Conservation (phyloP, 805 yeast species). For the Candida silvicultrix region DNA sequence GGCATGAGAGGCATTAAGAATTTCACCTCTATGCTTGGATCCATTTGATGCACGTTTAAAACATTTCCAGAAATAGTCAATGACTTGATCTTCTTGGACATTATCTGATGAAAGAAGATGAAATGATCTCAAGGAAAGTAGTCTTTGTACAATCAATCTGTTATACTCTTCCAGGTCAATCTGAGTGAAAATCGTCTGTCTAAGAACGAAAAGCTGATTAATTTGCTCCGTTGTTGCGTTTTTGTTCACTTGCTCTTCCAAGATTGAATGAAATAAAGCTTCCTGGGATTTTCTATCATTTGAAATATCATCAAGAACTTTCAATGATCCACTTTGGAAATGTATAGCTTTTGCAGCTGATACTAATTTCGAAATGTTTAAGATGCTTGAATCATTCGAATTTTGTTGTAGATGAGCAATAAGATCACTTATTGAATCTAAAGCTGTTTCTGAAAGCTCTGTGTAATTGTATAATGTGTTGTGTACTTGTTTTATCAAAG, state of each 20-base stretch:
- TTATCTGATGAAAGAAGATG: slow-evolving; percentile 12
- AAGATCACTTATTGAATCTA: neutral
- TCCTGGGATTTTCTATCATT: slow-evolving; percentile 4
- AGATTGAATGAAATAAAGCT: neutral
- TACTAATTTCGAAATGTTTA: neutral
- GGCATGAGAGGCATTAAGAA: slow-evolving; percentile 29
- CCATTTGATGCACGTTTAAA: slow-evolving; percentile 39
- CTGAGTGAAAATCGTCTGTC: neutral
- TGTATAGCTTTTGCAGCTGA: neutral
- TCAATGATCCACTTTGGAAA: neutral
- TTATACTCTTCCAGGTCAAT: slow-evolving; percentile 4
- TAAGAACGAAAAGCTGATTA: neutral
- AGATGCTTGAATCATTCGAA: neutral
- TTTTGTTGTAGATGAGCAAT: neutral
- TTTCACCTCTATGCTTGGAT: slow-evolving; percentile 29
- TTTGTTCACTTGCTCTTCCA: slow-evolving; percentile 3
- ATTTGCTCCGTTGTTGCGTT: neutral
- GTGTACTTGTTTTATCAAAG: neutral
- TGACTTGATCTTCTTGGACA: slow-evolving; percentile 12
- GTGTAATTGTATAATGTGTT: neutral
- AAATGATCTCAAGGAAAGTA: slow-evolving; percentile 24
- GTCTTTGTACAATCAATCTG: slow-evolving; percentile 19
- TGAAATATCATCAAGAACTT: slow-evolving; percentile 5
- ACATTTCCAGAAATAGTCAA: slow-evolving; percentile 33
- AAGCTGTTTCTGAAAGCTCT: neutral